Evolutionary conservation across 2,329 filamentous ascomycete genomes (phyloP), one percentile per base, ranked within the genome.

Genomic region (Hirsutella thompsonii): DNA sequence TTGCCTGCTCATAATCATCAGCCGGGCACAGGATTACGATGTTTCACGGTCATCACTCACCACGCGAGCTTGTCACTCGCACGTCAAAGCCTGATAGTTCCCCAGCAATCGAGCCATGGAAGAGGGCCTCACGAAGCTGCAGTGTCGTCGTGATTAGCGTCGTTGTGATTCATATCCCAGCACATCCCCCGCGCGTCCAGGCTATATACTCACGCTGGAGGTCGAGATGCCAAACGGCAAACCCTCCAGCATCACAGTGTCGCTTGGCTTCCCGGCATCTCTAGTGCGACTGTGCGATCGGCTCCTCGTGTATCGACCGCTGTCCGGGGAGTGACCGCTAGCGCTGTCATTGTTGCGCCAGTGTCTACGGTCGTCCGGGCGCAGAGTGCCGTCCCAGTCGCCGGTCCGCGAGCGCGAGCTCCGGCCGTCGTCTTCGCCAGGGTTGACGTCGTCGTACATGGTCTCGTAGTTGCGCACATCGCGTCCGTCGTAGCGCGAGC

Each of bases 241-340:
- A 41, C 71, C 70, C 50, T 77, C 72, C 35, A 77, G 58, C 40
- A 76, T 72, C 39, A 76, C 61, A 28, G 68, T 73, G 46, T 70
- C 63, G 47, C 62, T 70, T 26, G 69, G 68, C 43, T 50, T 52
- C 38, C 64, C 63, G 21, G 62, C 60, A 37, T 63, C 60, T 38
- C 55, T 56, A 28, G 47, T 55, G 28, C 55, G 61, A 42, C 58
- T 63, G 20, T 49, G 52, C 21, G 61, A 63, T 9, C 54, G 53
- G 42, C 57, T 60, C 33, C 56, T 38, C n/a, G n/a, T 5, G 21
- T 36, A 10, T 20, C 36, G 40, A 36, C 18, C 9, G 19, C 35
- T 16, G 14, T 10, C 8, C 10, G 36, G 20, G 4, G 19, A 9
- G 3, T 14, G 13, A 11, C 23, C 23, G 14, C 20, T 9, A 6